Evolutionary conservation across 2,329 filamentous ascomycete genomes (phyloP), one percentile per base, ranked within the genome.

Genomic region (Stylonectria norvegica): DNA sequence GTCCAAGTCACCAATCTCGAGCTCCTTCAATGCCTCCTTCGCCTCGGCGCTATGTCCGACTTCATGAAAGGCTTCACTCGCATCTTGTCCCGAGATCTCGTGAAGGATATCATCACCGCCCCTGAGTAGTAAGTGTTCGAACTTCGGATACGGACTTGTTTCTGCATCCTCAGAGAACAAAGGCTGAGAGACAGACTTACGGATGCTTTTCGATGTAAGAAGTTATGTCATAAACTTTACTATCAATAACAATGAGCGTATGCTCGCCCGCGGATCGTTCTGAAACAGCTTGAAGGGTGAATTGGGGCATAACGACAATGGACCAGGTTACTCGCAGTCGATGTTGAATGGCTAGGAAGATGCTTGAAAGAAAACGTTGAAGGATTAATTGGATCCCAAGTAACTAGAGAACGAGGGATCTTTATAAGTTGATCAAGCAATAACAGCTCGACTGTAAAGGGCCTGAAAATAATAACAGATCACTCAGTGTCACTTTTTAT

Each of bases 61-160:
- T 14, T 40, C 42, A 17, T 44, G 42, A 23, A 44, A 44, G 18
- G 33, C 42, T 17, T 43, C 40, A 17, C 30, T 43, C 4, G 40
- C 40, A 17, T 41, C 37, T 19, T 40, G 37, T 12, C 37, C 42
- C 4, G 36, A 20, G 4, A 41, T 37, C 11, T 41, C 42, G 14
- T 20, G 23, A 10, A 44, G 37, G 27, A 40, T 41, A 30, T 44
- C 42, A n/a, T 44, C 42, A 2, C 42, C 37, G 9, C 42, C 37
- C 14, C 17, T 30, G 8, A 8, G 5, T 27, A 12, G 27, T 30
- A 6, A 30, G 9, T 7, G 22, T 25, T 25, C 22, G 12, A 12
- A 7, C 22, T n/a, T n/a, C n/a, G n/a, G n/a, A n/a, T n/a, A n/a
- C n/a, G n/a, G n/a, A n/a, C n/a, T n/a, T n/a, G n/a, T n/a, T n/a